A percentile compares a stretch with the other conserved stretches of the same genome.
Evolutionary conservation across 495 filamentous ascomycete genomes (phyloP).

Genomic region (Penicillium cinerascens): DNA sequence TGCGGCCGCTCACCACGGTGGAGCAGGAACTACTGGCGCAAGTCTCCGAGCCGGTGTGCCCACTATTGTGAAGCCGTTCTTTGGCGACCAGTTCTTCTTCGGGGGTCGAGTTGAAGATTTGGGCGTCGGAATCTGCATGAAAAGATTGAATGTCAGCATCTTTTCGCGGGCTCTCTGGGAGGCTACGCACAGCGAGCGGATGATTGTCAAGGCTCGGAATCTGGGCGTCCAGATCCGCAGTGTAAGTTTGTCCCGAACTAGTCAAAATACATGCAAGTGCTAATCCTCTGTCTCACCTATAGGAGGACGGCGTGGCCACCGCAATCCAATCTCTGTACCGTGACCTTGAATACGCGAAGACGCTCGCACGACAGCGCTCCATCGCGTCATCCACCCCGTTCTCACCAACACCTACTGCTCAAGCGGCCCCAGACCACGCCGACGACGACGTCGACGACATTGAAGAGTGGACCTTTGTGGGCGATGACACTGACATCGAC

Average conservation of each 20-base stretch:
- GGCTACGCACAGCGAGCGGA: slow-evolving; percentile 79
- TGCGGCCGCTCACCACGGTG: slow-evolving; percentile 91
- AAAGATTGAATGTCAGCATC: slow-evolving; percentile 77
- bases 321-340: slow-evolving; percentile 94
- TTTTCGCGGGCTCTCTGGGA: slow-evolving; percentile 91
- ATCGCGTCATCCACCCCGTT: slow-evolving; percentile 41
- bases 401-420: slow-evolving; percentile 36
- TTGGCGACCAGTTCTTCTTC: slow-evolving; percentile 97
- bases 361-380: slow-evolving; percentile 65
- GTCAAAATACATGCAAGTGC: background rate
- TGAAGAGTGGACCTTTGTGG: slow-evolving; percentile 73
- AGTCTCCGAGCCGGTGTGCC: slow-evolving; percentile 89
- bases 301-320: slow-evolving; percentile 86
- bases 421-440: slow-evolving; percentile 34
- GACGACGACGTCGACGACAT: slow-evolving; percentile 47
- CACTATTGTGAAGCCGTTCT: slow-evolving; percentile 94
- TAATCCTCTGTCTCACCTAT: background rate
- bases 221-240: slow-evolving; percentile 83
- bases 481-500: slow-evolving; percentile 60
- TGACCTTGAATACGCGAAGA: slow-evolving; percentile 93
- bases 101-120: slow-evolving; percentile 84
- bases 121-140: slow-evolving; percentile 86
- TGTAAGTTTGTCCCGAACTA: slow-evolving; percentile 48
- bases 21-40: slow-evolving; percentile 92
- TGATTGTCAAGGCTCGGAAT: slow-evolving; percentile 79